Conservation (phyloP, 192 early-diverging fungal genomes). For the Entomortierella parvispora region DNA sequence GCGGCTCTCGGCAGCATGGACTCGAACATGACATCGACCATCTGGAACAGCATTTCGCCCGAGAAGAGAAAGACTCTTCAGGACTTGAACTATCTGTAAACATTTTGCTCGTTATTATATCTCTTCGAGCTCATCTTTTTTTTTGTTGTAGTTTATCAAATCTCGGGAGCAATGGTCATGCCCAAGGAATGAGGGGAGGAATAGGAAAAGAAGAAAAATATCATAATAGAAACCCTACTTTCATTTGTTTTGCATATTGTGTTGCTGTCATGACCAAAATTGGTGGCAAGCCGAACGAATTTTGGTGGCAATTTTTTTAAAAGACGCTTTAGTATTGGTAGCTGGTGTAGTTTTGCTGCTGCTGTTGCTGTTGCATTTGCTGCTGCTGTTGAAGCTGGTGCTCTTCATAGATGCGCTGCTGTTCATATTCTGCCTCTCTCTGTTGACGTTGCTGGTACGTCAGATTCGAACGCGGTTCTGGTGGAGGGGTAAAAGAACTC, state of each 20-base stretch:
- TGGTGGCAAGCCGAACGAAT: too few species aligned
- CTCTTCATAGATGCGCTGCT: constrained; percentile 8
- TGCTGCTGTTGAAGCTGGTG: constrained; percentile 26
- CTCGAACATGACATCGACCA: constrained; percentile 55
- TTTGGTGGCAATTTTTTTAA: too few species aligned
- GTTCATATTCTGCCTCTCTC: not conserved
- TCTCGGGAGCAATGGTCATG: too few species aligned
- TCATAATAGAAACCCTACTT: too few species aligned
- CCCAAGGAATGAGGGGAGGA: too few species aligned
- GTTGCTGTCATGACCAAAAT: too few species aligned
- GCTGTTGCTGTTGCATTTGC: constrained; percentile 12
- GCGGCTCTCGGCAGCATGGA: constrained; percentile 57
- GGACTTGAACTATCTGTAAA: constrained; percentile 50
- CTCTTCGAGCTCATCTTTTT: too few species aligned
- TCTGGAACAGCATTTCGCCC: constrained; percentile 66
- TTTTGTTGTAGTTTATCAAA: too few species aligned
- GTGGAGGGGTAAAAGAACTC: constrained; percentile 27
- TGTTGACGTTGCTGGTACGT: not conserved
- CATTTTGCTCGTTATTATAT: not conserved
- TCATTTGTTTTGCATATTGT: too few species aligned
- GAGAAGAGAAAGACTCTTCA: constrained; percentile 63
- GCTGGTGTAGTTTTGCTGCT: constrained; percentile 10
- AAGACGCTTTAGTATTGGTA: too few species aligned
- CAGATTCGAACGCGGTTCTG: constrained; percentile 4
- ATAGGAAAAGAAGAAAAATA: too few species aligned